Evolutionary conservation across 768 basidiomycete species (phyloP), one percentile per base, ranked within the genome.

Genomic region (Tricholoma furcatifolium): DNA sequence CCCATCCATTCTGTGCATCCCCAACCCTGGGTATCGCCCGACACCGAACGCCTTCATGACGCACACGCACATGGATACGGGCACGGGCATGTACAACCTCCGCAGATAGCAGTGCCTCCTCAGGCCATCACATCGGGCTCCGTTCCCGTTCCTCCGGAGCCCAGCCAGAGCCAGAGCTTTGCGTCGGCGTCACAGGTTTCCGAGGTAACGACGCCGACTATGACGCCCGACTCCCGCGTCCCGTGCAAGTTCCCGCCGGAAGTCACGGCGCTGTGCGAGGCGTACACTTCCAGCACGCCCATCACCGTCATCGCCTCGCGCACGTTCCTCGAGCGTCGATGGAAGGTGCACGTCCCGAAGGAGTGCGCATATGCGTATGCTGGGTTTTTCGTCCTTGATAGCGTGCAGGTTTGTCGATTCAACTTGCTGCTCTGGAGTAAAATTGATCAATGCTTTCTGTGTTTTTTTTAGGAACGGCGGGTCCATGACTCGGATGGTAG

Each of bases 321-420:
- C 2, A 53, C 59, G n/a, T 66, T 66, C 14, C 47, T 70, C 6
- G 32, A 42, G 17, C 34, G 60, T 0, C 54, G 60, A 17, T 74
- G 70, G 70, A 65, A 68, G 8, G 49, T 69, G n/a, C 51, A 59
- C 0, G 60, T 77, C 1, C 64, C 72, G 10, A 39, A 59, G 5
- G 78, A 78, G 50, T 73, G 69, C 51, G 70, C 62, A 12, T 78
- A 70, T 57, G 63, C 61, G 36, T 75, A 74, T 58, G 63, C 83
- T 62, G 82, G 82, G 0, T 73, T 73, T 38, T 82, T 79, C 56
- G 69, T 67, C 30, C 58, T 83, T 49, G 63, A 73, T 14, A 62
- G 66, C 11, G 58, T 80, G 6, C 65, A 66, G 61, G 81, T 74
- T 43, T 54, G 66, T 58, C 15, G 15, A 4, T 6, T 27, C 15